Evolutionary conservation across 805 yeast genomes (phyloP), one percentile per base, ranked within the genome.

Genomic region (Maudiozyma saulgeensis): DNA sequence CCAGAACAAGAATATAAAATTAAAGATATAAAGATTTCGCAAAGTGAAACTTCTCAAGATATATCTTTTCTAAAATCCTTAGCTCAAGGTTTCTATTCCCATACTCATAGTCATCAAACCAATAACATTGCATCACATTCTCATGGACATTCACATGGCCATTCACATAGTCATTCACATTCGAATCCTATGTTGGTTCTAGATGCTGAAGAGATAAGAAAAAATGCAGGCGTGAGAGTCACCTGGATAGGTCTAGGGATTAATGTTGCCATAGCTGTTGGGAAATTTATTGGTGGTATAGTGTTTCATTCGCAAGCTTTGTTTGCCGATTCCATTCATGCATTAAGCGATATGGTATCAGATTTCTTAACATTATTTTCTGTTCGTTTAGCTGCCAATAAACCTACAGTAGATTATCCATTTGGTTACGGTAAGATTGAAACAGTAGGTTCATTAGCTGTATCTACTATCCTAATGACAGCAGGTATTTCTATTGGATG

Each of bases 221-320:
- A 73, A 18, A 85, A 87, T 61, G 95, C 96, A 4, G 96, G 93
- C 13, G 95, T 87, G 18, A 75, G 91, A 56, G 87, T 91, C 57
- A 90, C 98, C 0, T 84, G 95, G 85, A 72, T 89, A 43, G 98
- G 98, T 0, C 74, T 90, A 40, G 67, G 81, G 35, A 86, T 86
- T 41, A 91, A 90, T 62, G 78, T 86, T 9, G 80, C 84, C 12
- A 82, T 91, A 84, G 96, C 96, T 0, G 70, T 79, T 1, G 81
- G 89, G 34, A 90, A 90, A 64, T 89, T 87, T 31, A 66, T 80
- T 26, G 97, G 97, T 26, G 98, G 97, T 15, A 73, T 87, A 13
- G 81, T 81, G 38, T 91, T 91, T 76, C 96, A 93, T 64, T 93
- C 98, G 0, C 96, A 89, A 64, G 90, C 96, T 2, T 76, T 91